These are phyloP conservation scores for Talaromyces nanjingensis DNA, from an alignment of 495 filamentous ascomycete genomes.

Conservation along the genomic window DNA sequence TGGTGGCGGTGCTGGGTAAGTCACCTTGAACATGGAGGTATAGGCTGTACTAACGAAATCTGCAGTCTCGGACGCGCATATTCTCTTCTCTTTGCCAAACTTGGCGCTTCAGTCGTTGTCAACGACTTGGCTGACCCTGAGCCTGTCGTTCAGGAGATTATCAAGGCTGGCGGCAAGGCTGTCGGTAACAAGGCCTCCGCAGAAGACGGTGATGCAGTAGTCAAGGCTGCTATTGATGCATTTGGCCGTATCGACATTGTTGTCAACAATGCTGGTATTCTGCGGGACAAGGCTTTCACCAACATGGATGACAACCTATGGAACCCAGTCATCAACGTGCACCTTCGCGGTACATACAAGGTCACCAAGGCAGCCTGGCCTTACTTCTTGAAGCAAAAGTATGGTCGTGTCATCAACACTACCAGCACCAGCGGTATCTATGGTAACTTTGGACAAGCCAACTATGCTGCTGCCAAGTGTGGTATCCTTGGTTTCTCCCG, in stretches of 20 bases:
- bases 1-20: constrained; percentile 78
- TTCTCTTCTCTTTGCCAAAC: constrained; percentile 82
- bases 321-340: constrained; percentile 88
- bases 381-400: constrained; percentile 97
- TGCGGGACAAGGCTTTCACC: constrained; percentile 94
- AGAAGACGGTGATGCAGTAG: constrained; percentile 87
- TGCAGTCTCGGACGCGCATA: constrained; percentile 83
- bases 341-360: constrained; percentile 94
- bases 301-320: constrained; percentile 96
- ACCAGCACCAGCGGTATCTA: constrained; percentile 96
- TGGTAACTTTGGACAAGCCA: constrained; percentile 97
- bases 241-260: constrained; percentile 92
- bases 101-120: constrained; percentile 85
- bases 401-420: constrained; percentile 93
- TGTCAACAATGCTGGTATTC: constrained; percentile 96
- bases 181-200: constrained; percentile 90
- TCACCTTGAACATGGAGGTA: neutral
- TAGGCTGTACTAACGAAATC: neutral
- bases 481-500: constrained; percentile 94
- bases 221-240: constrained; percentile 88
- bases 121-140: constrained; percentile 96
- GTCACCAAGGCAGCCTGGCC: constrained; percentile 98
- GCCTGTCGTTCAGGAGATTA: constrained; percentile 84
- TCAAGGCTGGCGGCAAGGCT: constrained; percentile 81
- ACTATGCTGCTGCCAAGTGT: constrained; percentile 93